Base-by-base conservation (phyloP, 805 yeast species). In the Zygoascus biomembranicola region DNA sequence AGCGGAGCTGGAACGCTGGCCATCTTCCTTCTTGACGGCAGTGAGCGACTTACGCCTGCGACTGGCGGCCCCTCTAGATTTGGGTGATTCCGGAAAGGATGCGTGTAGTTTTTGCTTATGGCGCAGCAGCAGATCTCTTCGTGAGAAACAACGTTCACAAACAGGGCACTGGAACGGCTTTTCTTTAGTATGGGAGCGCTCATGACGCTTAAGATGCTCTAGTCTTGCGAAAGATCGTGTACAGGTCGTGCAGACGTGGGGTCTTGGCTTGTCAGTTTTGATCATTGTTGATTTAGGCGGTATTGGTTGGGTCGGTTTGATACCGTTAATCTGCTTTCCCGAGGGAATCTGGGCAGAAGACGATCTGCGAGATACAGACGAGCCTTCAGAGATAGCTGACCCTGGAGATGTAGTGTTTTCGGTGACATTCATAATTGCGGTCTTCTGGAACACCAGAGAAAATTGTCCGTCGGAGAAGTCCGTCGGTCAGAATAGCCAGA, bases 131-230 rank as follows among this genome's bases (percentile, higher is more conserved):
- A 73, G 62, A 53, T 73, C 77, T 6, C 97, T 73, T 53, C 99
- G 75, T 4, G 98, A 97, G 72, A 94, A 92, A 65, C 96, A 87
- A 49, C 98, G 81, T 35, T 96, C 97, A 69, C 98, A 92, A 8
- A 90, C 90, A 1, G 95, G 95, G 71, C 99, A 92, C 66, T 88
- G 94, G 71, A 85, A 92, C 1, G 98, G 98, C 66, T 90, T 90
- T 69, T 90, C 97, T 67, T 90, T 88, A 9, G 99, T 92, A 67
- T 92, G 99, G 0, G 95, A 84, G 43, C 97, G 74, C 62, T 90
- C 95, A 66, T 92, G 99, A 54, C 99, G 82, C 68, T 87, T 90
- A 64, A 94, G 76, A 69, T 92, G 99, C 69, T 92, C 99, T 49
- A 88, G 76, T 52, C 99, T 78, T 1, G 97, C 99, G 77, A 94